Evolutionary conservation across 1,284 basidiomycete species (phyloP).

Genomic region (Moniliophthora roreri): DNA sequence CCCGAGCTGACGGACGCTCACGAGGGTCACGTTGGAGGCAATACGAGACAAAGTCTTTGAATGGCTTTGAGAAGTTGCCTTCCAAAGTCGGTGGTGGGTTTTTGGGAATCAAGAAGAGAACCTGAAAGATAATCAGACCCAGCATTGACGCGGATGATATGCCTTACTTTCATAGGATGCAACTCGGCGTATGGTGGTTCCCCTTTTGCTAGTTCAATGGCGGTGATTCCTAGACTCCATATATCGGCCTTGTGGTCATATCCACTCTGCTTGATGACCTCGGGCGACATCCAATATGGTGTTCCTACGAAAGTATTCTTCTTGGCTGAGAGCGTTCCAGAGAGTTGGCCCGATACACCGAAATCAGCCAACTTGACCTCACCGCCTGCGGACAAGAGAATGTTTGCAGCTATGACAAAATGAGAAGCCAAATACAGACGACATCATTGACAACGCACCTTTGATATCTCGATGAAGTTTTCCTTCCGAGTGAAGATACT

Average conservation of each 20-base stretch:
- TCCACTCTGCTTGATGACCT: slow-evolving; percentile 99
- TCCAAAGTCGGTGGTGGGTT: slow-evolving; percentile 93
- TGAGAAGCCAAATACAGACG: background rate
- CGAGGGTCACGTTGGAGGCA: slow-evolving; percentile 94
- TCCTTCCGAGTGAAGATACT: slow-evolving; percentile 94
- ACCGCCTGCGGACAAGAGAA: slow-evolving; percentile 90
- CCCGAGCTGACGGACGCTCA: slow-evolving; percentile 92
- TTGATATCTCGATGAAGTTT: slow-evolving; percentile 99
- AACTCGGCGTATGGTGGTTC: slow-evolving; percentile 97
- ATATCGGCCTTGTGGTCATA: slow-evolving; percentile 99
- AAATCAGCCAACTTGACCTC: slow-evolving; percentile 99
- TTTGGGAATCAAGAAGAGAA: slow-evolving; percentile 97
- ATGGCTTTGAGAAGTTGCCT: slow-evolving; percentile 85
- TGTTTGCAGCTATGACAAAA: slow-evolving; percentile 73
- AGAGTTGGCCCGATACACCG: slow-evolving; percentile 98
- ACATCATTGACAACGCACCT: slow-evolving; percentile 47
- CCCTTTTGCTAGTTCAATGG: slow-evolving; percentile 96
- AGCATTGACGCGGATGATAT: slow-evolving; percentile 26
- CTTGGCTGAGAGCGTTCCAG: slow-evolving; percentile 93
- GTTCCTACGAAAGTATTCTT: slow-evolving; percentile 99
- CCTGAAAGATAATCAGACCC: slow-evolving; percentile 45
- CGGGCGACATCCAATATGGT: slow-evolving; percentile 99
- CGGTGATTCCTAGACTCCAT: slow-evolving; percentile 95
- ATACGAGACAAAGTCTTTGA: slow-evolving; percentile 91
- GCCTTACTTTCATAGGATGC: slow-evolving; percentile 91